Evolutionary conservation across 768 basidiomycete species (phyloP).

Genomic region (Mycena capillaripes): DNA sequence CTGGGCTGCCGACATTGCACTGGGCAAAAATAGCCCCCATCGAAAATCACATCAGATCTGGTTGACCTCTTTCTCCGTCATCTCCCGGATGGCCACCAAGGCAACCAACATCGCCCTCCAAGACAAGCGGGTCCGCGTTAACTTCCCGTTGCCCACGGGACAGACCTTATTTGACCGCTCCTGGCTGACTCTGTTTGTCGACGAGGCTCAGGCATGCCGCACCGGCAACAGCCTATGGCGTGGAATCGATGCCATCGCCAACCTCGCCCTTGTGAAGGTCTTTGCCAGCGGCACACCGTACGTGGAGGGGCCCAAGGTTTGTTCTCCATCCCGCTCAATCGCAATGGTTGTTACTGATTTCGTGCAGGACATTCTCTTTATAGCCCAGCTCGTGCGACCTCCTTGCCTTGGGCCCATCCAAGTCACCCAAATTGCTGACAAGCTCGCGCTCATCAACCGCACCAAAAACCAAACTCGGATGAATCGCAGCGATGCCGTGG

Average conservation of each 20-base stretch:
- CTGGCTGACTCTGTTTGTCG: background rate
- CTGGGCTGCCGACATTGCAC: background rate
- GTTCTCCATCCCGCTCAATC: background rate
- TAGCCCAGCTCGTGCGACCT: background rate
- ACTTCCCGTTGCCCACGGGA: no score
- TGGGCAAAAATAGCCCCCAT: background rate
- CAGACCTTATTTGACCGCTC: no score
- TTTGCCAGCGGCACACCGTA: background rate
- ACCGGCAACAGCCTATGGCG: background rate
- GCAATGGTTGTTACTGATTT: background rate
- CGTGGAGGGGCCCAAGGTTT: background rate
- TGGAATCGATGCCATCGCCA: background rate
- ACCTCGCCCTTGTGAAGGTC: background rate
- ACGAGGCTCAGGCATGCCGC: background rate
- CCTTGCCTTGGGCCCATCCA: background rate
- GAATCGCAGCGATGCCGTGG: background rate
- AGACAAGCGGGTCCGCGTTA: no score
- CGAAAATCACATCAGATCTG: background rate
- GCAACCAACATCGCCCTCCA: no score
- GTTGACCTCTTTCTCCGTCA: background rate
- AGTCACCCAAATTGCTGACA: background rate
- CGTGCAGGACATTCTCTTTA: background rate
- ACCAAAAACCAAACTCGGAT: background rate
- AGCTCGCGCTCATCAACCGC: background rate
- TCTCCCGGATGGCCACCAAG: background rate